These are phyloP conservation scores for Taiozyma sp. DNA, from an alignment of 1,139 yeast genomes.

Conservation along the genomic window DNA sequence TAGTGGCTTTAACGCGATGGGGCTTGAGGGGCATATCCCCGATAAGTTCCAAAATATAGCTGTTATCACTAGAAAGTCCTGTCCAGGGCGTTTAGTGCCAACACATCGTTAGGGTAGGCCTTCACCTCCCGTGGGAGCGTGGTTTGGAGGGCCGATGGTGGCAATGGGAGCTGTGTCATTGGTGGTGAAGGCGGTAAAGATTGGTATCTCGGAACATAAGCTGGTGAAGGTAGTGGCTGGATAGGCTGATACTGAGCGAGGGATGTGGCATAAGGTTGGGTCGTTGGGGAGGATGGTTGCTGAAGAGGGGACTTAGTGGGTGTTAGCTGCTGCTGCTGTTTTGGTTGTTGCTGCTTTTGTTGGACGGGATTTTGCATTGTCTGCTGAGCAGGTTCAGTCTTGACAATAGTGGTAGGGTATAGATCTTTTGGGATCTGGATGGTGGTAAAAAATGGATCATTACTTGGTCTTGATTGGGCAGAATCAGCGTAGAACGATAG, in stretches of 20 bases:
- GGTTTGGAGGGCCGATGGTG: background rate
- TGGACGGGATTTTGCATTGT: background rate
- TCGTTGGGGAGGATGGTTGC: background rate
- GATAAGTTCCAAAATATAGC: background rate
- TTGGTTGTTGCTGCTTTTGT: no score
- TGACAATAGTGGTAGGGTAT: conserved; percentile 28
- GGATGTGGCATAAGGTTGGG: background rate
- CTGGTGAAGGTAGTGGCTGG: background rate
- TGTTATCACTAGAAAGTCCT: background rate
- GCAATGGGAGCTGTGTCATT: background rate
- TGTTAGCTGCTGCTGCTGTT: background rate
- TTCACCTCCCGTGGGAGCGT: background rate
- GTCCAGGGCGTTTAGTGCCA: background rate
- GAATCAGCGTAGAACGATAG: background rate
- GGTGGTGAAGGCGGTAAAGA: background rate
- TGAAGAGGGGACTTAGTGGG: background rate
- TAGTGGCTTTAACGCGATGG: background rate
- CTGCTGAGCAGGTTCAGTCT: background rate
- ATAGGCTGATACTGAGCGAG: background rate
- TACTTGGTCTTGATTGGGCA: background rate
- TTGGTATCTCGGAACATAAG: background rate
- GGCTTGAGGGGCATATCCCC: background rate
- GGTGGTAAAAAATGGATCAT: background rate
- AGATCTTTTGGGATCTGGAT: conserved; percentile 33
- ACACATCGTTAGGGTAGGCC: background rate